These are phyloP conservation scores for Aspergillus quadrilineatus DNA, from an alignment of 2,329 filamentous ascomycete genomes.

Conservation along the genomic window DNA sequence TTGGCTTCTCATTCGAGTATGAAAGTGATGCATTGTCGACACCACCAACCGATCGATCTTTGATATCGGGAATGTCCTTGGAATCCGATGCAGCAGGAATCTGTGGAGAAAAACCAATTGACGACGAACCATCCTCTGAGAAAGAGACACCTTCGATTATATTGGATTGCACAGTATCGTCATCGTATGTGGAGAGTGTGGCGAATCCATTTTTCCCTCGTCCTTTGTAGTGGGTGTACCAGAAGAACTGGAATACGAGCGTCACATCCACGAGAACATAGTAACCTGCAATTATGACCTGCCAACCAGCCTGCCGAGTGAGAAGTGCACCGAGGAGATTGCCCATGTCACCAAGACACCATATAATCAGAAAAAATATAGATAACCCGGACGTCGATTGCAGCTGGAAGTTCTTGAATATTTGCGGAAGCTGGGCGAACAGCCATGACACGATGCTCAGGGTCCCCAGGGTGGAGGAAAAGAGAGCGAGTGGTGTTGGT, in stretches of 20 bases:
- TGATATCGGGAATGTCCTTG: conserved; percentile 30
- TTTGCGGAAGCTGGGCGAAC: conserved; percentile 68
- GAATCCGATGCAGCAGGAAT: conserved; percentile 25
- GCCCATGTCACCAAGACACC: conserved; percentile 63
- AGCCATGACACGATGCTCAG: conserved; percentile 67
- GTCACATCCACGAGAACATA: conserved; percentile 66
- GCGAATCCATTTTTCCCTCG: conserved; percentile 43
- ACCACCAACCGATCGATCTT: conserved; percentile 22
- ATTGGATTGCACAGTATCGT: conserved; percentile 28
- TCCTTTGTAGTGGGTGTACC: conserved; percentile 61
- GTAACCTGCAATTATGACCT: conserved; percentile 64
- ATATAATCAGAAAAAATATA: conserved; percentile 65
- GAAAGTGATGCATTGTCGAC: conserved; percentile 26
- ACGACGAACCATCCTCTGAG: conserved; percentile 31
- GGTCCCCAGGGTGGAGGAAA: conserved; percentile 61
- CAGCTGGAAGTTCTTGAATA: conserved; percentile 65
- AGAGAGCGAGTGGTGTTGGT: conserved; percentile 61
- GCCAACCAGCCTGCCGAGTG: conserved; percentile 65
- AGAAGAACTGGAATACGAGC: conserved; percentile 63
- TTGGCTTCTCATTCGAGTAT: conserved; percentile 38
- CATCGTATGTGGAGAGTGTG: conserved; percentile 27
- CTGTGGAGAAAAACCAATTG: conserved; percentile 19
- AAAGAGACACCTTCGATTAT: conserved; percentile 40
- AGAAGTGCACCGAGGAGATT: conserved; percentile 64
- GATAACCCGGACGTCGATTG: conserved; percentile 65